Conservation (phyloP, 768 basidiomycete genomes). For the Kwoniella botswanensis region DNA sequence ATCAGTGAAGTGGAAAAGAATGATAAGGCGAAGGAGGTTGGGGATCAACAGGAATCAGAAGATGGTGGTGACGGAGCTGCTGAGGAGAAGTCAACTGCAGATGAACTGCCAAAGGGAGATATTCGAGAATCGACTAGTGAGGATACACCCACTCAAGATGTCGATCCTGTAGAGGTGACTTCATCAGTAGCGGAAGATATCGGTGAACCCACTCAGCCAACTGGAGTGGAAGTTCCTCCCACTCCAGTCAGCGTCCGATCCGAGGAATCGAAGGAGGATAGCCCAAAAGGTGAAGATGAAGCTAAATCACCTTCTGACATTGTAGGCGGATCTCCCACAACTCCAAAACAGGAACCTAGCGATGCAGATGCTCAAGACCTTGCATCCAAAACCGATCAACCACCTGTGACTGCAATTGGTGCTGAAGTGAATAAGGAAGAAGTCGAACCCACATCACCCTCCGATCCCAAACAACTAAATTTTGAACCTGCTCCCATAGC, state of each 20-base stretch:
- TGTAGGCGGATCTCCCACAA: neutral
- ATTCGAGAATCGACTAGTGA: neutral
- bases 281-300: neutral
- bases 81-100: conserved; percentile 56
- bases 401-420: conserved; percentile 20
- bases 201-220: conserved; percentile 1
- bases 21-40: conserved; percentile 6
- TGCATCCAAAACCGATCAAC: conserved; percentile 23
- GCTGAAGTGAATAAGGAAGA: conserved; percentile 13
- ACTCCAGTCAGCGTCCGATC: neutral
- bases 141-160: conserved; percentile 3
- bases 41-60: conserved; percentile 1
- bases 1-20: conserved; percentile 13
- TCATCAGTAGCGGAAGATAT: conserved; percentile 9
- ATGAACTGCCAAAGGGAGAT: neutral
- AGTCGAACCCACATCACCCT: neutral
- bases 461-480: conserved; percentile 35
- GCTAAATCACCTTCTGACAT: neutral
- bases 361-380: neutral
- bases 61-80: conserved; percentile 61
- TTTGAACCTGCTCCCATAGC: conserved; percentile 49
- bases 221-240: conserved; percentile 8
- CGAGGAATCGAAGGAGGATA: neutral
- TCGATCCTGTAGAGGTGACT: conserved; percentile 2
- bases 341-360: neutral